Percentiles rank a stretch among this genome's conserved stretches.
These are phyloP conservation scores for Thermomucor indicae-seudaticae DNA, from an alignment of 371 early-diverging fungal genomes.

Conservation along the genomic window DNA sequence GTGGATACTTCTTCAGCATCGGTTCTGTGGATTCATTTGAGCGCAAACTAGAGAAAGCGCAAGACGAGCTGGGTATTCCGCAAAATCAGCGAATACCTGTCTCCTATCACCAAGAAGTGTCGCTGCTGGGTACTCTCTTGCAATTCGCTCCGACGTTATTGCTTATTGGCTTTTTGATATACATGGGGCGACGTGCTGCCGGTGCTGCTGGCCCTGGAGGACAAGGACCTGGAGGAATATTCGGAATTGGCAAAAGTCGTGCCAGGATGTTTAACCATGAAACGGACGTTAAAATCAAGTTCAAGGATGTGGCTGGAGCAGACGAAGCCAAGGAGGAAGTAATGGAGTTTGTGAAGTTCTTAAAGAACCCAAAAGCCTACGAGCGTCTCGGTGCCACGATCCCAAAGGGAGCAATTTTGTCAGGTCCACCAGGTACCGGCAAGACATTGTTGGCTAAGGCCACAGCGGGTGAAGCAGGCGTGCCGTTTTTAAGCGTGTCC, in stretches of 20 bases:
- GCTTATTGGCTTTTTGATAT: constrained; percentile 81
- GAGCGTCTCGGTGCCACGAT: constrained; percentile 98
- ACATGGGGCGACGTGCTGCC: constrained; percentile 74
- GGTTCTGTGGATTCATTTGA: constrained; percentile 96
- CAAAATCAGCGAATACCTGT: constrained; percentile 89
- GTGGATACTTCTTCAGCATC: constrained; percentile 76
- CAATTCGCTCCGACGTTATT: constrained; percentile 92
- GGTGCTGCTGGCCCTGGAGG: constrained; percentile 38
- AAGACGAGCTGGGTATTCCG: constrained; percentile 87
- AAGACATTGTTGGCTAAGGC: constrained; percentile 99
- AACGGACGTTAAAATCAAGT: constrained; percentile 90
- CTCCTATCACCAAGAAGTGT: constrained; percentile 78
- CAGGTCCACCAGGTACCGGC: constrained; percentile 98
- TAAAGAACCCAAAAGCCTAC: constrained; percentile 97
- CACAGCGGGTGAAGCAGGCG: constrained; percentile 98
- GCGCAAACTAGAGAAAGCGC: constrained; percentile 81
- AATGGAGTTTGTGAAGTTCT: constrained; percentile 99
- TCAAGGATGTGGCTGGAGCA: constrained; percentile 99
- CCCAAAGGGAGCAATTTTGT: constrained; percentile 98
- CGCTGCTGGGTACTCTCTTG: constrained; percentile 61
- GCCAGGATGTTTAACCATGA: constrained; percentile 97
- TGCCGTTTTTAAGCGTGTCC: constrained; percentile 97
- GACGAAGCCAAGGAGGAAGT: constrained; percentile 99
- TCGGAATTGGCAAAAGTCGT: constrained; percentile 94
- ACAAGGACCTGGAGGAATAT: constrained; percentile 77